Base-by-base conservation (phyloP, 2,329 filamentous ascomycete species). In the Fusarium kyushuense region DNA sequence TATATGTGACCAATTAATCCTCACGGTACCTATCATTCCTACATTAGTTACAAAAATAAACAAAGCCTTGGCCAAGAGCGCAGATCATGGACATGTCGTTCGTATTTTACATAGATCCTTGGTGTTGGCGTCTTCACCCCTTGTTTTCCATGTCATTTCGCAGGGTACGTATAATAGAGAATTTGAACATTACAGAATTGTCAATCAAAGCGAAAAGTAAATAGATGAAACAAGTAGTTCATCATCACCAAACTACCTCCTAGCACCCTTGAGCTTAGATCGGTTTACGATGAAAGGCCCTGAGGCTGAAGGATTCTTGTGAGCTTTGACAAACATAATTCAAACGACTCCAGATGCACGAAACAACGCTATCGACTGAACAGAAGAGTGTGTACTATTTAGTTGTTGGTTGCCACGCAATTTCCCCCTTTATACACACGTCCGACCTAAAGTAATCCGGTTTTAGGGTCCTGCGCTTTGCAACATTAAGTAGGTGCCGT, bases 201-300 rank as follows among this genome's bases (percentile, higher is more conserved):
- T 42, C 29, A 19, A 63, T 42, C 19, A 47, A 30, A 25, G 23
- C 29, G 29, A 19, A 38, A 33, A 17, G n/a, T 45, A n/a, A 54
- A 42, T 13, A 7, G 14, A 60, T 70, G 63, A 72, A 70, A 72
- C 58, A 36, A 63, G 33, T 47, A 43, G 32, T 41, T 69, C 42
- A 43, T 41, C 21, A 40, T 29, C 59, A 29, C 53, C 49, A 52
- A 52, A 30, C 27, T 35, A n/a, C 17, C 35, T 19, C 46, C 6
- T 27, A 49, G 46, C 32, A 38, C n/a, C 23, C 16, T 49, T 49
- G 11, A 57, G 42, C 54, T 55, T 42, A 42, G 41, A 45, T 29
- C 48, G 16, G 27, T 23, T 49, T 27, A 11, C 23, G 23, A 49
- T 36, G 36, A 23, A 45, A 38, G 29, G n/a, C 47, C 45, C 45